A percentile compares a stretch with the other conserved stretches of the same genome.
phyloP scores from a whole-genome alignment of 805 yeast species.

The Candida argentea region DNA sequence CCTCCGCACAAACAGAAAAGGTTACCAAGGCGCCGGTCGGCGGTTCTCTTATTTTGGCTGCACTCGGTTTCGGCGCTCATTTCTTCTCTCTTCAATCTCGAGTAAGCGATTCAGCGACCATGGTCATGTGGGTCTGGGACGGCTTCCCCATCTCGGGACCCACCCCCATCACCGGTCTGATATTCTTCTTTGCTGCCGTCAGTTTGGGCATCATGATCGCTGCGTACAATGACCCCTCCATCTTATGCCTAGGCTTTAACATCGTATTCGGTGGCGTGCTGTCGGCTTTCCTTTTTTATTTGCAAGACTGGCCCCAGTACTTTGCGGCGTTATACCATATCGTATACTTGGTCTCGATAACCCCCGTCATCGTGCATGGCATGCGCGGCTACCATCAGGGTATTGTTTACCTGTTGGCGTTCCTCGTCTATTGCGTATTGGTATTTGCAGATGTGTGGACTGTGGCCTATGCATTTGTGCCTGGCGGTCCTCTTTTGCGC shows the following conservation, averaged over 20 bases:
- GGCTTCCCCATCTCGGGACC: conserved; percentile 89
- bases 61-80: conserved; percentile 68
- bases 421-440: conserved; percentile 41
- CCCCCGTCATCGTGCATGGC: conserved; percentile 52
- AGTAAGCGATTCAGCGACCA: conserved; percentile 74
- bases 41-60: conserved; percentile 41
- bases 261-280: conserved; percentile 38
- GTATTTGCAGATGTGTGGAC: conserved; percentile 88
- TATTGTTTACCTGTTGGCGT: conserved; percentile 38
- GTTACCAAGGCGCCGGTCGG: conserved; percentile 16
- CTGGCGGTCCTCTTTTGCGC: conserved; percentile 80
- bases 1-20: conserved; percentile 4
- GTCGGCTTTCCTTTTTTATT: conserved; percentile 38
- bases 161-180: conserved; percentile 77
- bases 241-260: conserved; percentile 19
- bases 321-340: conserved; percentile 59
- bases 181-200: conserved; percentile 51
- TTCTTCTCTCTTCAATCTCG: conserved; percentile 64
- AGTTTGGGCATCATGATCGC: conserved; percentile 37
- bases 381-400: conserved; percentile 49
- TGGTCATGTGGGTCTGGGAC: conserved; percentile 94
- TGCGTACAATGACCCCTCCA: conserved; percentile 12
- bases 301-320: conserved; percentile 63
- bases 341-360: conserved; percentile 50
- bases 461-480: conserved; percentile 97